phyloP scores from a whole-genome alignment of 2,329 filamentous ascomycete genomes.

The Ramularia collo-cygni region DNA sequence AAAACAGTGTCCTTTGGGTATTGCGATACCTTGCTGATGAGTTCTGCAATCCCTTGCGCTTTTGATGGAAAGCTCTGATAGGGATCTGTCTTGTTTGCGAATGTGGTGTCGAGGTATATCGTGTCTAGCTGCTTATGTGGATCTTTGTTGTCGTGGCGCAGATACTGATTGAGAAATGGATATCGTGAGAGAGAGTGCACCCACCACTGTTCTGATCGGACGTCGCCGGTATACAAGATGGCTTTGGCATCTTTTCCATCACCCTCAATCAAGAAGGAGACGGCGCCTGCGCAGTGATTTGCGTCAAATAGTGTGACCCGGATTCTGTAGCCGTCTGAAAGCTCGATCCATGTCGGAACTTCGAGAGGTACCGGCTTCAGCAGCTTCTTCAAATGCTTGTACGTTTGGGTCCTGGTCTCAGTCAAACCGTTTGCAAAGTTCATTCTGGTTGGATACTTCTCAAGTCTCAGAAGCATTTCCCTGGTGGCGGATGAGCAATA shows the following conservation, averaged over 20 bases:
- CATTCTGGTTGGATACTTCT: slow-evolving; percentile 67
- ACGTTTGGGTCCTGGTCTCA: slow-evolving; percentile 66
- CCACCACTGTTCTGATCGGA: slow-evolving; percentile 81
- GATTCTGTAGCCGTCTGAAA: slow-evolving; percentile 61
- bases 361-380: slow-evolving; percentile 76
- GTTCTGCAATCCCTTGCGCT: slow-evolving; percentile 66
- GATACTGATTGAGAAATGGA: slow-evolving; percentile 66
- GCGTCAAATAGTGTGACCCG: slow-evolving; percentile 82
- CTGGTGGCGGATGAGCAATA: slow-evolving; percentile 83
- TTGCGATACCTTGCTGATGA: slow-evolving; percentile 58
- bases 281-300: slow-evolving; percentile 83
- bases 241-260: slow-evolving; percentile 50
- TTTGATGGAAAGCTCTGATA: slow-evolving; percentile 55
- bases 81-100: slow-evolving; percentile 47
- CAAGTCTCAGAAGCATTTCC: slow-evolving; percentile 70
- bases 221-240: slow-evolving; percentile 82
- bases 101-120: slow-evolving; percentile 86
- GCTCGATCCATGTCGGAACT: slow-evolving; percentile 68
- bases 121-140: slow-evolving; percentile 64
- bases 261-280: slow-evolving; percentile 87
- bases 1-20: slow-evolving; percentile 73
- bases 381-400: slow-evolving; percentile 65
- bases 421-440: slow-evolving; percentile 73
- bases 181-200: slow-evolving; percentile 65
- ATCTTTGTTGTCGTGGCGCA: slow-evolving; percentile 45